phyloP scores from a whole-genome alignment of 441 rosid species.

The Euphorbia corollata region DNA sequence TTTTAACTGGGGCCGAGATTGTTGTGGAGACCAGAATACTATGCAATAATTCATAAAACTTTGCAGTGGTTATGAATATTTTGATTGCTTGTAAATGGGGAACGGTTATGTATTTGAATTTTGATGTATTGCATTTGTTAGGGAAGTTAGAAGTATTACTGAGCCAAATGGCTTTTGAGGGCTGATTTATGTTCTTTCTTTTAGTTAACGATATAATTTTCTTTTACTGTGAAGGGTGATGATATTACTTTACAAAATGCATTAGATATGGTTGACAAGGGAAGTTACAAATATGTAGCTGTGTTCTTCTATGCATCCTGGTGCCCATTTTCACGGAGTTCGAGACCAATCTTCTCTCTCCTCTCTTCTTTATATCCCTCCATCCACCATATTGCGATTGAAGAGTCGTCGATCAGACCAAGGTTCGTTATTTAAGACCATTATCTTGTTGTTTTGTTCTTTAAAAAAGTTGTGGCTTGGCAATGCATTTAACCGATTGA shows the following conservation, averaged over 20 bases:
- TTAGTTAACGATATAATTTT: slow-evolving; percentile 14
- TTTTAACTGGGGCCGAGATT: not conserved
- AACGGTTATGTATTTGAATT: too few relatives aligned
- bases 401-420: slow-evolving; percentile 74
- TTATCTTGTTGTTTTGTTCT: not conserved
- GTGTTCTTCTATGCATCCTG: slow-evolving; percentile 88
- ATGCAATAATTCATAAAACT: too few relatives aligned
- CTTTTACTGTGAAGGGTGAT: slow-evolving; percentile 54
- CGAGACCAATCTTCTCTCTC: slow-evolving; percentile 58
- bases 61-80: too few relatives aligned
- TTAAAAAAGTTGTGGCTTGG: not conserved
- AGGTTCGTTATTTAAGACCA: slow-evolving; percentile 38
- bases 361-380: slow-evolving; percentile 62
- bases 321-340: slow-evolving; percentile 85
- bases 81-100: too few relatives aligned
- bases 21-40: not conserved
- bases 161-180: not conserved
- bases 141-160: not conserved
- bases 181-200: not conserved
- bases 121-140: not conserved
- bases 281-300: slow-evolving; percentile 52
- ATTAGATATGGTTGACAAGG: slow-evolving; percentile 53
- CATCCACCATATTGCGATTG: slow-evolving; percentile 63
- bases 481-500: slow-evolving; percentile 2
- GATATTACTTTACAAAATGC: slow-evolving; percentile 63